Base-by-base conservation (phyloP, 2,329 filamentous ascomycete genomes). In the Aureobasidium melanogenum region DNA sequence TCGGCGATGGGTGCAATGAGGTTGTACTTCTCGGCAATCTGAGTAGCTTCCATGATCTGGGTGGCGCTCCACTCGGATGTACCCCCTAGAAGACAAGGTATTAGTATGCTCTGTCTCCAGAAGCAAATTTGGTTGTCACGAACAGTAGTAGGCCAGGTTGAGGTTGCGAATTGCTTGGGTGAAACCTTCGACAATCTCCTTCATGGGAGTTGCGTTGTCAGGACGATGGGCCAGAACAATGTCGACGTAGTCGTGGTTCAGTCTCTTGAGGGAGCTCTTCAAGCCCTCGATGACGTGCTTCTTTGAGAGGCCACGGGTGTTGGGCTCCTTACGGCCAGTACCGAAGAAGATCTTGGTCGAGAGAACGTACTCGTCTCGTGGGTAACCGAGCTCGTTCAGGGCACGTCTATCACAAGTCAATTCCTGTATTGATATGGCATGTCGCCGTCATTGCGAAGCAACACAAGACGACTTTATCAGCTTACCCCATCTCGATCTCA, bases 231-330 rank as follows among this genome's bases (percentile, higher is more conserved):
- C 83, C 61, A 85, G 82, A 39, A 86, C 79, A 44, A 87, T 75
- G 69, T 87, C 84, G 58, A 87, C 84, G 68, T 89, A 89, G n/a
- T 81, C 80, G 59, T 83, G 78, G 68, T 85, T 78, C 55, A 88
- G 77, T 30, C 85, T 78, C 65, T 77, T 73, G n/a, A 85, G 72
- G 1, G 78, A 83, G 69, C 75, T 77, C 74, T 84, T 82, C 58
- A 84, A 73, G 34, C 83, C 83, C 72, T 86, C 78, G n/a, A 80
- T 73, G 54, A 80, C 76, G 70, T 80, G 78, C 74, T 80, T 80
- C 69, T 73, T 75, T 61, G 74, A 77, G 41, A 80, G 69, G 56
- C 78, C 78, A 43, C 77, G 71, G n/a, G 78, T 81, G 70, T 81
- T 81, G 62, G 81, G 82, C 73, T 84, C 82, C 72, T 84, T 81